Evolutionary conservation across 2,329 filamentous ascomycete species (phyloP).

Genomic region (Colletotrichum sp.): DNA sequence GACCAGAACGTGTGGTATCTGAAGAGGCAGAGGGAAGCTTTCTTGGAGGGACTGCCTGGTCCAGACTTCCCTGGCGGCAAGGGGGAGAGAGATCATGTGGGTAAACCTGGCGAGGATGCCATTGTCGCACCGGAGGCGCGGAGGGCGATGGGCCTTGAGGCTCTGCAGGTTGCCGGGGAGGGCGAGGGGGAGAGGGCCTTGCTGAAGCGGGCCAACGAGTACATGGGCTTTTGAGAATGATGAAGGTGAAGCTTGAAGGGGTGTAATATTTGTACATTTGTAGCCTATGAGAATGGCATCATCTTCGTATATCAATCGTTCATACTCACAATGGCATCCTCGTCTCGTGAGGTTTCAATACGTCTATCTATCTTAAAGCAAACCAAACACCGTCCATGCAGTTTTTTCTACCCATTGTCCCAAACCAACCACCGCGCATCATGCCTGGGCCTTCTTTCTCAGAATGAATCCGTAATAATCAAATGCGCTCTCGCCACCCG

Average conservation of each 20-base stretch:
- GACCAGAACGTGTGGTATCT: slow-evolving; percentile 76
- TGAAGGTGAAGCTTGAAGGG: not conserved
- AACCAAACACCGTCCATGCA: not conserved
- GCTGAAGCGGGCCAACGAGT: slow-evolving; percentile 46
- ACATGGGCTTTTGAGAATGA: slow-evolving; percentile 42
- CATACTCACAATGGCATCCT: rapidly evolving
- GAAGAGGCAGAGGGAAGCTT: slow-evolving; percentile 72
- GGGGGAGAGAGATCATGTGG: slow-evolving; percentile 65
- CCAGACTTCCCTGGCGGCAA: slow-evolving; percentile 76
- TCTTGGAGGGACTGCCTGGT: slow-evolving; percentile 69
- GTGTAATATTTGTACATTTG: not conserved
- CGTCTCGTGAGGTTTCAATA: not conserved
- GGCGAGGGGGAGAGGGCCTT: slow-evolving; percentile 39
- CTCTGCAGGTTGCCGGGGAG: slow-evolving; percentile 30
- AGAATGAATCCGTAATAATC: slow-evolving; percentile 54
- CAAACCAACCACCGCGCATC: not conserved
- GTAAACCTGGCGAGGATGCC: slow-evolving; percentile 45
- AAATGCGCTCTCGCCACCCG: slow-evolving; percentile 44
- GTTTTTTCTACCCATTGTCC: not conserved
- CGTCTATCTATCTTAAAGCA: not conserved
- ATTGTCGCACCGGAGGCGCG: slow-evolving; percentile 38
- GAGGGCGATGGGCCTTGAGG: slow-evolving; percentile 51
- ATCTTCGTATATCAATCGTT: rapidly evolving
- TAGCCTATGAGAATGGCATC: not conserved
- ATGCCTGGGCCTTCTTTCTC: slow-evolving; percentile 29